These are phyloP conservation scores for Chloropicon primus DNA, from an alignment of 139 green algal species.

Conservation along the genomic window DNA sequence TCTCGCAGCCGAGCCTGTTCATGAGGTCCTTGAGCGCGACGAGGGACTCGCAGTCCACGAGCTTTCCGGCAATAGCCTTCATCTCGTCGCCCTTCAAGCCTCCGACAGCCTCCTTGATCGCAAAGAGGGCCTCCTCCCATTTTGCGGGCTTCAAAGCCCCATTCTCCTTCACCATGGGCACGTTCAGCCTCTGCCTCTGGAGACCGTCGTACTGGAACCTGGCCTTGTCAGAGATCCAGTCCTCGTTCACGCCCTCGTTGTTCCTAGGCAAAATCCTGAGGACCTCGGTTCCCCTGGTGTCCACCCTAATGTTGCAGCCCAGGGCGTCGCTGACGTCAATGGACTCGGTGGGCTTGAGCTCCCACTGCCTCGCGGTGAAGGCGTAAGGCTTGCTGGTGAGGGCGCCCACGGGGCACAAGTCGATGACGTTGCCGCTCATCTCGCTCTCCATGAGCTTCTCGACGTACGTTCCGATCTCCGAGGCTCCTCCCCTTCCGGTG, in stretches of 20 bases:
- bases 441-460: slow-evolving; percentile 77
- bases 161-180: slow-evolving; percentile 60
- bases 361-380: slow-evolving; percentile 93
- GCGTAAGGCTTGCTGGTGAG: slow-evolving; percentile 92
- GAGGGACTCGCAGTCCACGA: slow-evolving; percentile 87
- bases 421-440: slow-evolving; percentile 94
- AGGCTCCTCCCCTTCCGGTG: slow-evolving; percentile 72
- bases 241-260: slow-evolving; percentile 96
- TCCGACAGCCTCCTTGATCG: slow-evolving; percentile 31
- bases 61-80: slow-evolving; percentile 68
- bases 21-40: slow-evolving; percentile 62
- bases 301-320: slow-evolving; percentile 77
- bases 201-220: slow-evolving; percentile 95
- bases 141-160: slow-evolving; percentile 38
- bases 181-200: slow-evolving; percentile 76
- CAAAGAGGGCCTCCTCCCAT: slow-evolving; percentile 63
- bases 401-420: slow-evolving; percentile 95
- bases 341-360: slow-evolving; percentile 84
- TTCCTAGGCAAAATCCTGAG: slow-evolving; percentile 86
- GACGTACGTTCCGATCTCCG: slow-evolving; percentile 91
- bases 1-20: slow-evolving; percentile 21
- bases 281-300: slow-evolving; percentile 71
- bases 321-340: slow-evolving; percentile 86
- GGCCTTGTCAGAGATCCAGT: slow-evolving; percentile 94
- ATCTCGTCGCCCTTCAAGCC: slow-evolving; percentile 47